Evolutionary conservation across 352 stramenopile genomes (phyloP), one percentile per base, ranked within the genome.

Genomic region (Pythium volutum): DNA sequence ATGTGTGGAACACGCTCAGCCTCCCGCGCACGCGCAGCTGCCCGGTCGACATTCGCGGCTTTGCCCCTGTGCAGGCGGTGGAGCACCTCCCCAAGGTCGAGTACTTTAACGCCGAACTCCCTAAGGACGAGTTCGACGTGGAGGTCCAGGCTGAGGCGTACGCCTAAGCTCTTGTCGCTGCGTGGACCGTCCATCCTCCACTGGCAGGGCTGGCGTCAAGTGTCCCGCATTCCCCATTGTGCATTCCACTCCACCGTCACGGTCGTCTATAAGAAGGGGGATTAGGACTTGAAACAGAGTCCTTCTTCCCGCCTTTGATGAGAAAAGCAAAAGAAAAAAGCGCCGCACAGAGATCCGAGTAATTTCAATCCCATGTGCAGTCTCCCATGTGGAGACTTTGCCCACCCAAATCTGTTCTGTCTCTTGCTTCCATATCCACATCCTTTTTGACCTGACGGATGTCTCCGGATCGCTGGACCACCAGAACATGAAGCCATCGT

Each of bases 1-100:
- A 93, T 47, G 88, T 97, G 4, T 97, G 87, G 87, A 89, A 83
- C 22, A 88, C 84, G 65, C 76, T 97, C 25, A 86, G 87, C 61
- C 59, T 97, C 15, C 77, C 81, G 11, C 78, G 87, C 53, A 69
- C 64, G 38, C 64, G 60, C 33, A 54, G 57, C 46, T 74, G 67
- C 58, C 67, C 73, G 25, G 14, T 63, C 20, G 53, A 59, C 31
- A 79, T 79, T 59, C 63, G 64, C 34, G 73, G 76, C 53, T 93
- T 84, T 54, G 73, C 77, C 18, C 67, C 77, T 25, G 47, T 76
- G 25, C 26, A 62, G 7, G 69, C 79, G 18, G 81, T 79, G 9
- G 76, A 91, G 57, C 87, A 93, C 65, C 64, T 94, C 47, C 84
- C 87, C 16, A 83, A 88, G 68, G 87, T 96, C 26, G 75, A 83